Conservation (phyloP, 306 rosid species). For the Fragaria vesca region DNA sequence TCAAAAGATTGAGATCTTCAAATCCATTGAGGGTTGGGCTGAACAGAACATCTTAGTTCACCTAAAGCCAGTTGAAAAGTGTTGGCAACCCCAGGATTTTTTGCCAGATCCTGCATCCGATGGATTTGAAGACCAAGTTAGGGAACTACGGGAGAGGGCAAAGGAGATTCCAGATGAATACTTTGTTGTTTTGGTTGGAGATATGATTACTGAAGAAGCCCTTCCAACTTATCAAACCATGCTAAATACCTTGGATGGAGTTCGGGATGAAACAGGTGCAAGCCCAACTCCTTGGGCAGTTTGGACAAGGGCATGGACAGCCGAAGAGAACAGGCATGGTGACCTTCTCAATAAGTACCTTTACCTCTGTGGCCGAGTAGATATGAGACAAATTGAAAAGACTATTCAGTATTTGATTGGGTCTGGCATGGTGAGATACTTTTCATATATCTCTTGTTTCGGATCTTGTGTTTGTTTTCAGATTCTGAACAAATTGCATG, state of each 20-base stretch:
- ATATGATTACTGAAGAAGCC: slow-evolving; percentile 93
- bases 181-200: slow-evolving; percentile 85
- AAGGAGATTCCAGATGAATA: slow-evolving; percentile 87
- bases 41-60: slow-evolving; percentile 64
- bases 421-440: slow-evolving; percentile 79
- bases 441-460: not conserved
- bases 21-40: slow-evolving; percentile 86
- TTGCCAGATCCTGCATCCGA: slow-evolving; percentile 75
- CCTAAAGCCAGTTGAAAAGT: slow-evolving; percentile 82
- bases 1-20: slow-evolving; percentile 82
- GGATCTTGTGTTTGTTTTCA: not conserved
- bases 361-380: slow-evolving; percentile 83
- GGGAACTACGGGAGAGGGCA: slow-evolving; percentile 73
- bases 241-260: slow-evolving; percentile 89
- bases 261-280: slow-evolving; percentile 91
- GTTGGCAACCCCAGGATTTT: slow-evolving; percentile 95
- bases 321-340: slow-evolving; percentile 93
- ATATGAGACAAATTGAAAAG: slow-evolving; percentile 89
- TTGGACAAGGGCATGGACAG: slow-evolving; percentile 99
- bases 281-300: slow-evolving; percentile 85
- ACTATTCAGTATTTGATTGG: slow-evolving; percentile 89
- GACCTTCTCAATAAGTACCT: slow-evolving; percentile 93
- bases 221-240: slow-evolving; percentile 93
- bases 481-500: not conserved
- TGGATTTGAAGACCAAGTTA: slow-evolving; percentile 82